Base-by-base conservation (phyloP, 2,329 filamentous ascomycete genomes). In the Septoria linicola region DNA sequence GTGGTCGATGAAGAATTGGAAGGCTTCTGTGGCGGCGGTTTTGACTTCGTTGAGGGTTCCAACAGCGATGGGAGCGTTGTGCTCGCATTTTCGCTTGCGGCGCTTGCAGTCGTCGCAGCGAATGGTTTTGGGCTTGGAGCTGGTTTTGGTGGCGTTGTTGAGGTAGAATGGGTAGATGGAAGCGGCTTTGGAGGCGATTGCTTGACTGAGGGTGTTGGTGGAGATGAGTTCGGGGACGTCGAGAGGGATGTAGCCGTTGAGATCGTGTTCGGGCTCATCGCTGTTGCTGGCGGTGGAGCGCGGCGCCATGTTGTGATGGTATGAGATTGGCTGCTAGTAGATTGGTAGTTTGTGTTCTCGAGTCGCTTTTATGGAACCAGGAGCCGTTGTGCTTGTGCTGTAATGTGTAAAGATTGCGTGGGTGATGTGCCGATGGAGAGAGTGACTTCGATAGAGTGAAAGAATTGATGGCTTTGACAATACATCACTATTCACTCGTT, bases 1-100 rank as follows among this genome's bases (percentile, higher is more conserved):
- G 5, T 44, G 27, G 17, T 23, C 19, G 30, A 44, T 34, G 41
- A 44, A 44, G 41, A 44, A 44, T 8, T 30, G 10, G 30, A 44
- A 44, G 16, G 8, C 30, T n/a, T 44, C 30, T 30, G 31, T 44
- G 4, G 41, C 41, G 3, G 41, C 17, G 3, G 41, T 27, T 2
- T 14, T 32, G 2, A 32, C 16, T 11, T 44, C 41, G 11, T 4
- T 6, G 16, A n/a, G 30, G 8, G 41, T 16, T 10, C 41, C 41
- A 6, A 20, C 19, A 2, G 17, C n/a, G 14, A 34, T 32, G 4
- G 30, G 25, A 3, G 17, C 41, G 8, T 44, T 44, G 41, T 35
- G 41, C 14, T 32, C 10, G n/a, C 41, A 44, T 11, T 14, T 21
- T 3, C 11, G 10, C 3, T 30, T 25, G 13, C 27, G 41, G 4